These are phyloP conservation scores for Euphrasia confusa DNA, from an alignment of 257 asterid species.

Conservation along the genomic window DNA sequence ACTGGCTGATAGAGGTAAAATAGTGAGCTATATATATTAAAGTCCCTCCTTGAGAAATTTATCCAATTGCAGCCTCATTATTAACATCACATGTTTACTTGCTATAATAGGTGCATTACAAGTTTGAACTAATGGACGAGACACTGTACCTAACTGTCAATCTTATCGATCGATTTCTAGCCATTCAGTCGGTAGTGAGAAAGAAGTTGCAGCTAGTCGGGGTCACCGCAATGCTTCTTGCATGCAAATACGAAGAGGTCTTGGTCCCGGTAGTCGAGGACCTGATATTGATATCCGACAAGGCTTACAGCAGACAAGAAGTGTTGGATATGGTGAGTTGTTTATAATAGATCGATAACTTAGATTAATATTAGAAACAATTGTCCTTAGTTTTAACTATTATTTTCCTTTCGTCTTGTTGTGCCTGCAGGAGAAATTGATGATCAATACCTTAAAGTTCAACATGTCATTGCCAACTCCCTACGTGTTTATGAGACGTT, in stretches of 20 bases:
- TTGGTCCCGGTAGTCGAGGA: conserved; percentile 95
- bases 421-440: conserved; percentile 63
- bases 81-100: background rate
- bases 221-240: conserved; percentile 84
- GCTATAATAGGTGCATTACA: conserved; percentile 76
- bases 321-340: conserved; percentile 71
- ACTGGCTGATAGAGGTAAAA: conserved; percentile 92
- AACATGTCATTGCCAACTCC: conserved; percentile 80
- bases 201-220: conserved; percentile 92
- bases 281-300: conserved; percentile 77
- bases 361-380: background rate
- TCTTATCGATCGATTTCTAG: conserved; percentile 79
- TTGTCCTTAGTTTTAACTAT: background rate
- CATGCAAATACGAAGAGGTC: conserved; percentile 96
- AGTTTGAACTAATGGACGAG: conserved; percentile 95
- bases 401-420: background rate
- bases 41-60: background rate
- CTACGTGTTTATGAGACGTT: conserved; percentile 77
- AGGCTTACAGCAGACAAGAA: conserved; percentile 70
- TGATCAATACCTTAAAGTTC: conserved; percentile 67
- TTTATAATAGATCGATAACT: background rate
- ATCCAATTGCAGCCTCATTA: conserved; percentile 2
- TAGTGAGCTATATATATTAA: background rate
- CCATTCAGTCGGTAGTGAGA: conserved; percentile 53
- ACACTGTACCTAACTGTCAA: conserved; percentile 72